A percentile compares a stretch with the other conserved stretches of the same genome.
Evolutionary conservation across 1,284 basidiomycete genomes (phyloP).

Genomic region (Cutaneotrichosporon sp.): DNA sequence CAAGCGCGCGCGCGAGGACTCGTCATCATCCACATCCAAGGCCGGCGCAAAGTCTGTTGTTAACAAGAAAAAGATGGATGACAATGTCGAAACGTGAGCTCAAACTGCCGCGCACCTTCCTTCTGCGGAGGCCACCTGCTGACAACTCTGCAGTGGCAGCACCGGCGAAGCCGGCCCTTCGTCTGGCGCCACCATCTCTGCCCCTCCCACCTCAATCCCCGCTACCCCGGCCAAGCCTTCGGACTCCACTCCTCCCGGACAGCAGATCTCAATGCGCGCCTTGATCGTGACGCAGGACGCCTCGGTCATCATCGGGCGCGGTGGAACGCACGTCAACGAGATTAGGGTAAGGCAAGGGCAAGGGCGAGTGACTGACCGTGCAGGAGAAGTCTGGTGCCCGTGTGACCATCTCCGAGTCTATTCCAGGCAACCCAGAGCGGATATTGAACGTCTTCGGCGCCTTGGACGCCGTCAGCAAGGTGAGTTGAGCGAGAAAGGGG

Average conservation of each 20-base stretch:
- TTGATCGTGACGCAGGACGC: constrained; percentile 99
- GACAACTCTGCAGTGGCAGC: neutral
- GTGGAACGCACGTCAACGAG: constrained; percentile 94
- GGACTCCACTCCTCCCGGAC: constrained; percentile 29
- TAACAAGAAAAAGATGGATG: constrained; percentile 37
- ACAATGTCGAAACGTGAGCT: constrained; percentile 40
- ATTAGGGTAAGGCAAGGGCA: constrained; percentile 57
- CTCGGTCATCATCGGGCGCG: constrained; percentile 97
- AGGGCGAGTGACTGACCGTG: neutral
- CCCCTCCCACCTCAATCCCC: constrained; percentile 30
- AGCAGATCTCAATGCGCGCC: constrained; percentile 80
- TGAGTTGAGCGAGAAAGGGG: constrained; percentile 40
- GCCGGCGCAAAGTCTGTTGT: neutral
- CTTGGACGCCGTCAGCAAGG: constrained; percentile 98
- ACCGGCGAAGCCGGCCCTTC: constrained; percentile 32
- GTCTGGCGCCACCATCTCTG: constrained; percentile 19
- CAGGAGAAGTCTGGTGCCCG: constrained; percentile 89
- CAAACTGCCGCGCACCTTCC: no score
- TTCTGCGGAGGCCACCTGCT: no score
- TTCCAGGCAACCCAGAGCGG: constrained; percentile 95
- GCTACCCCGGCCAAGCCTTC: constrained; percentile 35
- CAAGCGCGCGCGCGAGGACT: constrained; percentile 30
- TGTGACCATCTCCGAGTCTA: constrained; percentile 92
- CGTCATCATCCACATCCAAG: constrained; percentile 13
- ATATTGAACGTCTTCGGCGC: constrained; percentile 95